These are phyloP conservation scores for Coccomyxa sp. DNA, from an alignment of 139 green algal genomes.

Conservation along the genomic window DNA sequence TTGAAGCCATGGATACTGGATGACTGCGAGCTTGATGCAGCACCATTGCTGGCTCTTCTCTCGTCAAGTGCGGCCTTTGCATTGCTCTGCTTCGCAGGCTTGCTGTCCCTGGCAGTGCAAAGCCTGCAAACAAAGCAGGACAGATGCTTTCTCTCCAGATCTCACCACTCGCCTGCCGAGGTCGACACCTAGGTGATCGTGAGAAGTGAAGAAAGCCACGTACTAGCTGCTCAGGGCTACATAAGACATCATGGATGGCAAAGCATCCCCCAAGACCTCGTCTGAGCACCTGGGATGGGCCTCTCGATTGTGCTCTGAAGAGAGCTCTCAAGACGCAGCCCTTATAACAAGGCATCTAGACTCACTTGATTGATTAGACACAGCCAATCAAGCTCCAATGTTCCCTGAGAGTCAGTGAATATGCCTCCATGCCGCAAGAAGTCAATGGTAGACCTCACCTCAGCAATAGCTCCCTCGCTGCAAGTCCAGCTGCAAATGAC, in stretches of 20 bases:
- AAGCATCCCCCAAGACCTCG: too few species aligned
- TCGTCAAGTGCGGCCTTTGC: too few species aligned
- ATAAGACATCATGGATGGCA: too few species aligned
- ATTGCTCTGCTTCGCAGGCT: too few species aligned
- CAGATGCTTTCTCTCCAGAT: too few species aligned
- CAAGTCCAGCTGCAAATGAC: neutral
- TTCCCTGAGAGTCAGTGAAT: neutral
- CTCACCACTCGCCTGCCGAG: too few species aligned
- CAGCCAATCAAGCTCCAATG: neutral
- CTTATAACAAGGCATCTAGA: neutral
- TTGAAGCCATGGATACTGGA: neutral
- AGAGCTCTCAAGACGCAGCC: neutral
- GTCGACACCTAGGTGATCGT: too few species aligned
- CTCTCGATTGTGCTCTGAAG: neutral
- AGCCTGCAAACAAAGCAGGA: too few species aligned
- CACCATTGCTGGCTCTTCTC: neutral
- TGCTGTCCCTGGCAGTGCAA: too few species aligned
- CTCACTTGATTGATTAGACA: neutral
- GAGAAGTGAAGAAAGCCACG: too few species aligned
- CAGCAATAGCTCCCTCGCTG: neutral
- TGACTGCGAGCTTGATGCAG: neutral
- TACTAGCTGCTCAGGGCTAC: too few species aligned
- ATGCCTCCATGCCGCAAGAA: neutral
- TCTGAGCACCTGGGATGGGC: neutral
- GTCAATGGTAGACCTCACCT: neutral